A percentile compares a stretch with the other conserved stretches of the same genome.
Evolutionary conservation across 2,329 filamentous ascomycete species (phyloP).

Genomic region (Fusarium phyllophilum): DNA sequence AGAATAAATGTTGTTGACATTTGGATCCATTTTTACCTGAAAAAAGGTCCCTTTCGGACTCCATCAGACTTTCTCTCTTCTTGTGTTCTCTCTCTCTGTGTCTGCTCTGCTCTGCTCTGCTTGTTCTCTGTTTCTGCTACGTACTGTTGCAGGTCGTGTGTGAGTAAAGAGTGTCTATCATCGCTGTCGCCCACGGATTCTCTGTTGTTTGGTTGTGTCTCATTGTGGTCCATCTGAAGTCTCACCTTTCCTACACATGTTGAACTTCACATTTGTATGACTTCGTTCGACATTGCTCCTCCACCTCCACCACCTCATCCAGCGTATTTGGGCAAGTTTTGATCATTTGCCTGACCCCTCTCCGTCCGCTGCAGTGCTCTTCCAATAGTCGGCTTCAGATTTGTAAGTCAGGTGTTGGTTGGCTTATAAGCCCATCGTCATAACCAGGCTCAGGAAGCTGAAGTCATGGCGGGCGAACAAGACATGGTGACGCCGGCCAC

Average conservation of each 20-base stretch:
- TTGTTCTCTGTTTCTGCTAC: slow-evolving; percentile 22
- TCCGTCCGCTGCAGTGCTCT: neutral
- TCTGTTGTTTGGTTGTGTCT: slow-evolving; percentile 1
- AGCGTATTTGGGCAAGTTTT: neutral
- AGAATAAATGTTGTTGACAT: slow-evolving; percentile 30
- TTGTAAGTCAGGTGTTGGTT: neutral
- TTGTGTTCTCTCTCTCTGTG: slow-evolving; percentile 17
- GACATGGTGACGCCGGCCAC: slow-evolving; percentile 28
- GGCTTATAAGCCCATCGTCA: neutral
- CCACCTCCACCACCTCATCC: neutral
- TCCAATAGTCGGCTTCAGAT: neutral
- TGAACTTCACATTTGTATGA: slow-evolving; percentile 5
- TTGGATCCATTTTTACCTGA: slow-evolving; percentile 29
- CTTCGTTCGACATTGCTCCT: neutral
- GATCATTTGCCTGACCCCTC: neutral
- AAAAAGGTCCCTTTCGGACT: slow-evolving; percentile 23
- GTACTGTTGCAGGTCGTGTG: slow-evolving; percentile 10
- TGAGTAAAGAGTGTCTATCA: slow-evolving; percentile 4
- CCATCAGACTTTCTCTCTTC: slow-evolving; percentile 34
- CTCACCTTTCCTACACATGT: neutral
- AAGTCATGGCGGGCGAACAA: slow-evolving; percentile 30
- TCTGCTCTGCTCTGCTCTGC: neutral
- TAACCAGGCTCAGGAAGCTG: slow-evolving; percentile 5
- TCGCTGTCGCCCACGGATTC: neutral
- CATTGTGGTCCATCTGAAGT: neutral